Conservation (phyloP, 2,329 filamentous ascomycete genomes). For the Fusarium drepaniforme region DNA sequence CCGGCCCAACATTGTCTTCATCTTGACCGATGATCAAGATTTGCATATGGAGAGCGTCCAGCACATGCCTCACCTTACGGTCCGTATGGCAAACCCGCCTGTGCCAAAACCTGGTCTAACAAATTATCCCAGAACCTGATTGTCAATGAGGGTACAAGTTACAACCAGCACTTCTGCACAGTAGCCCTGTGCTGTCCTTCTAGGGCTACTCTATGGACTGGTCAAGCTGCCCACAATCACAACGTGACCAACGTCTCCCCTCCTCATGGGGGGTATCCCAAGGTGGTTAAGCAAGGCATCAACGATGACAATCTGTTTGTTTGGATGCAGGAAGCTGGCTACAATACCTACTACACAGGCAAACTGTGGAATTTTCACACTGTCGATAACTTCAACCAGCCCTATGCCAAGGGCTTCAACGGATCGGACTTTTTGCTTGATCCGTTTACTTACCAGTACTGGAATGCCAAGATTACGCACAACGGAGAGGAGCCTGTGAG, state of each 20-base stretch:
- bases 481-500: slow-evolving; percentile 5
- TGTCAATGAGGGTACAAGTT: slow-evolving; percentile 67
- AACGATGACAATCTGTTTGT: slow-evolving; percentile 73
- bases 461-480: slow-evolving; percentile 7
- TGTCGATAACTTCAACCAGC: slow-evolving; percentile 67
- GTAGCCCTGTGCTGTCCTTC: slow-evolving; percentile 73
- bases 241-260: slow-evolving; percentile 71
- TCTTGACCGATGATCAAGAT: slow-evolving; percentile 76
- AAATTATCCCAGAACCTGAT: neutral
- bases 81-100: slow-evolving; percentile 34
- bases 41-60: slow-evolving; percentile 69
- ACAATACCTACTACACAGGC: slow-evolving; percentile 78
- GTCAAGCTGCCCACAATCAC: slow-evolving; percentile 75
- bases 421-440: slow-evolving; percentile 15
- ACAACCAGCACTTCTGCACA: slow-evolving; percentile 72
- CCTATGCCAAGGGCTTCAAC: slow-evolving; percentile 54
- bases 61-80: slow-evolving; percentile 67
- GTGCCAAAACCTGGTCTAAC: neutral
- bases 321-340: slow-evolving; percentile 75
- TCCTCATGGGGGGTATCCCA: slow-evolving; percentile 58
- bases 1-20: slow-evolving; percentile 70
- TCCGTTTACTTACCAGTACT: slow-evolving; percentile 14
- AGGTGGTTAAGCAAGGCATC: slow-evolving; percentile 72
- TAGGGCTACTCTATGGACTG: slow-evolving; percentile 72
- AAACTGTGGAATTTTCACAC: slow-evolving; percentile 77